A percentile compares a stretch with the other conserved stretches of the same genome.
These are phyloP conservation scores for Colletotrichum navitas DNA, from an alignment of 2,329 filamentous ascomycete genomes.

Conservation along the genomic window DNA sequence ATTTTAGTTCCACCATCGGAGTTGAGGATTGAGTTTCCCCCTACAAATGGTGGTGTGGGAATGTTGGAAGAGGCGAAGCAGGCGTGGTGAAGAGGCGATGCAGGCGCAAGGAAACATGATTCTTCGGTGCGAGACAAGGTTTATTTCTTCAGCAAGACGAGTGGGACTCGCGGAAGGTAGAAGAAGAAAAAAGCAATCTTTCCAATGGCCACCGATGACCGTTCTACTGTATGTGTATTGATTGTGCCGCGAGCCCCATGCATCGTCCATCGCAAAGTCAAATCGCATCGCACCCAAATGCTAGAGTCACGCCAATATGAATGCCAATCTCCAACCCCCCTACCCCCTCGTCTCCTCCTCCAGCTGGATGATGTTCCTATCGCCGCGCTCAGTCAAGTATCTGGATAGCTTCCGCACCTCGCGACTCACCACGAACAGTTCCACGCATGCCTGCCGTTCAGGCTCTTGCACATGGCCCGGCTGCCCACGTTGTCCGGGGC, in stretches of 20 bases:
- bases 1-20: constrained; percentile 20
- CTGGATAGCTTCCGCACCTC: neutral
- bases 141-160: neutral
- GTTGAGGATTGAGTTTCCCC: constrained; percentile 29
- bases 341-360: neutral
- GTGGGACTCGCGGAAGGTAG: neutral
- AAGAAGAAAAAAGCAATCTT: neutral
- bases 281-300: neutral
- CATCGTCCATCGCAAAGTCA: neutral
- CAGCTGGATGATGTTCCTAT: constrained; percentile 4
- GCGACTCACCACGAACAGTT: constrained; percentile 69
- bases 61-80: neutral
- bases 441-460: constrained; percentile 70
- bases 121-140: neutral
- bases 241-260: neutral
- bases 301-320: no score
- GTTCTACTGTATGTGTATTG: neutral
- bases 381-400: neutral
- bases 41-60: neutral
- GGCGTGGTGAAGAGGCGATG: neutral
- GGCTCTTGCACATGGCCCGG: constrained; percentile 70
- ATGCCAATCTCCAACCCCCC: neutral
- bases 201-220: neutral
- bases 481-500: constrained; percentile 71
- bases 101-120: neutral